A percentile compares a stretch with the other conserved stretches of the same genome.
Evolutionary conservation across 352 stramenopile genomes (phyloP).

Genomic region (Phytophthora chlamydospora): DNA sequence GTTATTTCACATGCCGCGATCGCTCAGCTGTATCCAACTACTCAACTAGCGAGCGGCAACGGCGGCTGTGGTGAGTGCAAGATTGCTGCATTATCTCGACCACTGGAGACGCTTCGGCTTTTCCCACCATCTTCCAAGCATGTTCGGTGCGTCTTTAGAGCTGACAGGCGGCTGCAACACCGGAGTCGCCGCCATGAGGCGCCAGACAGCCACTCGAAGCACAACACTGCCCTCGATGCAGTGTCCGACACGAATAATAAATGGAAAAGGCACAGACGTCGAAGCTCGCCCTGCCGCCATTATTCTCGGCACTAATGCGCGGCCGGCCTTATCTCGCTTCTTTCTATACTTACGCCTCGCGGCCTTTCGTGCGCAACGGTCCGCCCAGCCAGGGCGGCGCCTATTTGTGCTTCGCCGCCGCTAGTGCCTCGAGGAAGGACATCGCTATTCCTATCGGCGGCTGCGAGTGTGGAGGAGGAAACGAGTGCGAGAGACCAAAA

Average conservation of each 20-base stretch:
- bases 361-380: slow-evolving; percentile 25
- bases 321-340: slow-evolving; percentile 37
- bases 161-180: too few species aligned
- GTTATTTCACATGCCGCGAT: too few species aligned
- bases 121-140: too few species aligned
- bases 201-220: too few species aligned
- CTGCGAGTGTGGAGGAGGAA: slow-evolving; percentile 35
- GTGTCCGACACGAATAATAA: slow-evolving; percentile 14
- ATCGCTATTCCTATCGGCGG: slow-evolving; percentile 32
- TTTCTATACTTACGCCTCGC: slow-evolving; percentile 38
- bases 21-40: too few species aligned
- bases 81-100: too few species aligned
- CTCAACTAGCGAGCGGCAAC: too few species aligned
- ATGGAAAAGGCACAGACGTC: slow-evolving; percentile 7
- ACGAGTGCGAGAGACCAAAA: slow-evolving; percentile 29
- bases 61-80: too few species aligned
- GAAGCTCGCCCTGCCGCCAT: neutral
- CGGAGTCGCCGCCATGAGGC: too few species aligned
- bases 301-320: slow-evolving; percentile 9
- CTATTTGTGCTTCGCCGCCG: slow-evolving; percentile 16
- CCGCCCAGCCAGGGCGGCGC: slow-evolving; percentile 1
- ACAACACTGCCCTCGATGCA: slow-evolving; percentile 1
- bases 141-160: too few species aligned
- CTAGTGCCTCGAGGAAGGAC: neutral
- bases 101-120: too few species aligned